Evolutionary conservation across 495 filamentous ascomycete genomes (phyloP).

Genomic region (Penicillium ochrochloron): DNA sequence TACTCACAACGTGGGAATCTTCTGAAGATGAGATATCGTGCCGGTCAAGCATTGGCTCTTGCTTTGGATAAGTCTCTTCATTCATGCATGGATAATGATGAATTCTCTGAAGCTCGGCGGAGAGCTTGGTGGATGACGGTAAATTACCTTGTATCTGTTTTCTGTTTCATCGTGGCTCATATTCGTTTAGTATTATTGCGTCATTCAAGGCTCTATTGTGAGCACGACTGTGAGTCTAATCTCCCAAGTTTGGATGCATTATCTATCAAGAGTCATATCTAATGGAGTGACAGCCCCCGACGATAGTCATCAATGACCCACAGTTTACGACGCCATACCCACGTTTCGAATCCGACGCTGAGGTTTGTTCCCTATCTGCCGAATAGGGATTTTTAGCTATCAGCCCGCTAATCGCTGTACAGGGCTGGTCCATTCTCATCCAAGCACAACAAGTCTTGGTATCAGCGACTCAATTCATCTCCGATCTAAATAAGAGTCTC

Average conservation of each 20-base stretch:
- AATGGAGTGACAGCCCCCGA: constrained; percentile 45
- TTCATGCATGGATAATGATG: constrained; percentile 48
- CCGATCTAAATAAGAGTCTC: constrained; percentile 53
- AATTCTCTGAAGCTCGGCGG: constrained; percentile 57
- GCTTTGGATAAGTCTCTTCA: constrained; percentile 60
- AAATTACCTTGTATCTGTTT: constrained; percentile 9
- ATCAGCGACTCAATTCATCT: constrained; percentile 60
- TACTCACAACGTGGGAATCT: constrained; percentile 65
- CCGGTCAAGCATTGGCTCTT: constrained; percentile 58
- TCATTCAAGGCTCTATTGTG: constrained; percentile 63
- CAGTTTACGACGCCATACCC: constrained; percentile 62
- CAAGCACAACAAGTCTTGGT: constrained; percentile 62
- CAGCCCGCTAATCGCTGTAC: constrained; percentile 17
- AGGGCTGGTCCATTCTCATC: constrained; percentile 61
- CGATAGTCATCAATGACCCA: constrained; percentile 59
- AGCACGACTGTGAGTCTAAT: constrained; percentile 56
- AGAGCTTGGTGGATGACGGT: constrained; percentile 70
- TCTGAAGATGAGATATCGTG: constrained; percentile 63
- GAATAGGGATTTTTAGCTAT: neutral
- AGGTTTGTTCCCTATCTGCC: constrained; percentile 43
- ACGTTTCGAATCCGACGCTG: constrained; percentile 54
- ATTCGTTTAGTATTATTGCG: constrained; percentile 55
- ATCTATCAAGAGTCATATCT: neutral
- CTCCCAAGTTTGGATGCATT: neutral
- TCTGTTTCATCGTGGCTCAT: constrained; percentile 17